Evolutionary conservation across 164 flowering plant genomes (phyloP), one percentile per base, ranked within the genome.

Genomic region (Sedum album): DNA sequence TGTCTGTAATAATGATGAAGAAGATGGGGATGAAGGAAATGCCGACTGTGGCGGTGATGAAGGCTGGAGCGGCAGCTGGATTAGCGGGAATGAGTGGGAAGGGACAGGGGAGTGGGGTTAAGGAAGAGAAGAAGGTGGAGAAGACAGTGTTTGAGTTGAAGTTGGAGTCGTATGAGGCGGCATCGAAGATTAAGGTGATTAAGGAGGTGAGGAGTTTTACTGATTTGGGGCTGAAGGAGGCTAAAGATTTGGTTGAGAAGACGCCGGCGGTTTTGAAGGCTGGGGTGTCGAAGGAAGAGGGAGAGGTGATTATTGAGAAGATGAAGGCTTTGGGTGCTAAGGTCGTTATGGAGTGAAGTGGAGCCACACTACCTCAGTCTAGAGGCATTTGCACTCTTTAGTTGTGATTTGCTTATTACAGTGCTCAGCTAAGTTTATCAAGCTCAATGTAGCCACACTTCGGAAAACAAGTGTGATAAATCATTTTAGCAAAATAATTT

Each of bases 201-300:
- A 91, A 89, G 72, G 96, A 89, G 77, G 85, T 91, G 17, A 75
- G 97, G 70, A 81, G 77, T 67, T 84, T 86, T 70, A 91, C 97
- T 15, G 92, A 86, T 66, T 76, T 91, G 79, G 94, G 94, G 51
- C 80, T 88, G 18, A 90, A 90, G 82, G 96, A 88, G 73, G 94
- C 92, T 0, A 90, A 90, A 76, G 92, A 88, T 51, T 79, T 90
- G 68, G 96, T 90, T 51, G 96, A 89, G 85, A 91, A 91, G 80
- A 61, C 84, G 5, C 94, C 97, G 0, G 51, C 87, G 0, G 81
- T 91, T 36, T 74, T 91, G 57, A 91, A 91, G 68, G 75, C 68
- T n/a, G 94, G 97, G 13, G 85, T 91, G 14, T 79, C 94, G 0
- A 88, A 88, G 74, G 94, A 89, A 72, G 97, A 88, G 73, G 96